Evolutionary conservation across 208 protist genomes (phyloP), one percentile per base, ranked within the genome.

Genomic region (Trypanosoma caninum): DNA sequence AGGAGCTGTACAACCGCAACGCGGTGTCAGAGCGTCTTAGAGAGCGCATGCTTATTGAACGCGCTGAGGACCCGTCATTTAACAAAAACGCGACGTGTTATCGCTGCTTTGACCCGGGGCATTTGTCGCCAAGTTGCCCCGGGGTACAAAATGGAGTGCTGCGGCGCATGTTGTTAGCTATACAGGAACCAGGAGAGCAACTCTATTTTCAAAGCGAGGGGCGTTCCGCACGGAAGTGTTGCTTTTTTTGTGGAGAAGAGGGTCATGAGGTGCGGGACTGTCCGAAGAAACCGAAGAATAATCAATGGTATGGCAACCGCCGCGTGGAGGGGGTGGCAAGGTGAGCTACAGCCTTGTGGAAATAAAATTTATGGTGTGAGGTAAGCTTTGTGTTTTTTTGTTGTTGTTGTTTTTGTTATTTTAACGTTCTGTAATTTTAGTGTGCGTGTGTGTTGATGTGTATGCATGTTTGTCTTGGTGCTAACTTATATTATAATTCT

Each of bases 31-130:
- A 80, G 59, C 82, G 87, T 38, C 63, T 96, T 10, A 60, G 75
- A 5, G 68, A 61, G n/a, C 69, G 79, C 48, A 78, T 93, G 79
- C 66, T 87, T 13, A 68, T 84, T 20, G 79, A 91, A 61, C 78
- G 81, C 18, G 81, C 72, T 20, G 74, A 74, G 28, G 83, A 91
- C 65, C 77, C 79, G 8, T 74, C 65, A 16, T 93, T 93, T 59
- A 90, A 93, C 46, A 78, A 71, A 30, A 82, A 70, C 54, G 80
- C 79, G 10, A 86, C 81, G 14, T 96, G 91, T 70, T 83, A 91
- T 70, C 78, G 78, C 46, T 96, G 91, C 69, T 75, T 87, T 42
- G 91, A 96, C 64, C 91, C 88, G 8, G 91, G 91, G 3, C 91
- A 96, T 65, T 67, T 93, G 20, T 74, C 85, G 0, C 78, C 83